Evolutionary conservation across 2,329 filamentous ascomycete genomes (phyloP).

Genomic region (Aspergillus unguis): DNA sequence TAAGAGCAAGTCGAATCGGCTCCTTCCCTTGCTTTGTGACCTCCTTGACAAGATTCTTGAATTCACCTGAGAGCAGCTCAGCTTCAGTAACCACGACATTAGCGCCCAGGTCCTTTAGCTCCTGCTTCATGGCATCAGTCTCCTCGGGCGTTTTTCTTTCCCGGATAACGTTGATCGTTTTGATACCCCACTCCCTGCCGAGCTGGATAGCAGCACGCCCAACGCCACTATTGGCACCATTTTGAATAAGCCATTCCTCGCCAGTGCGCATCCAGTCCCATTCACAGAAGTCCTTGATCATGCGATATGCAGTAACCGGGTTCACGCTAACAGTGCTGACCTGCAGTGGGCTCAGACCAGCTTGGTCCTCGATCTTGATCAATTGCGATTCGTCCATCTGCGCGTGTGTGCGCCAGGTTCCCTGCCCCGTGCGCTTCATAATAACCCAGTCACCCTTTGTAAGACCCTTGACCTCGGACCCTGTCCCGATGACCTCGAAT

Average conservation of each 20-base stretch:
- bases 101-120: constrained; percentile 60
- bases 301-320: constrained; percentile 89
- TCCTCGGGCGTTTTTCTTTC: constrained; percentile 63
- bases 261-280: constrained; percentile 52
- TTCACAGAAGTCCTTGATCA: constrained; percentile 74
- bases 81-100: constrained; percentile 62
- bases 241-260: constrained; percentile 96
- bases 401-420: constrained; percentile 93
- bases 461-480: constrained; percentile 60
- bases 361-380: constrained; percentile 66
- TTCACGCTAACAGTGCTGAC: constrained; percentile 89
- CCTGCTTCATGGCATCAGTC: constrained; percentile 61
- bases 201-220: constrained; percentile 89
- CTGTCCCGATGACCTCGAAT: constrained; percentile 77
- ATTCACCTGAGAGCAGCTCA: constrained; percentile 48
- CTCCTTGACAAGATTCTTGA: constrained; percentile 53
- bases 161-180: constrained; percentile 85
- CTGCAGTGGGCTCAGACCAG: constrained; percentile 70
- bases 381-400: constrained; percentile 61
- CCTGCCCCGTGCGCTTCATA: constrained; percentile 76
- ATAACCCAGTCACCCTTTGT: constrained; percentile 89
- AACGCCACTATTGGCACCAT: constrained; percentile 92
- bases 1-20: constrained; percentile 72
- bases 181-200: constrained; percentile 77
- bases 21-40: constrained; percentile 72